Evolutionary conservation across 176 grass and related monocot genomes (phyloP).

Genomic region (Rhynchospora tenuis): DNA sequence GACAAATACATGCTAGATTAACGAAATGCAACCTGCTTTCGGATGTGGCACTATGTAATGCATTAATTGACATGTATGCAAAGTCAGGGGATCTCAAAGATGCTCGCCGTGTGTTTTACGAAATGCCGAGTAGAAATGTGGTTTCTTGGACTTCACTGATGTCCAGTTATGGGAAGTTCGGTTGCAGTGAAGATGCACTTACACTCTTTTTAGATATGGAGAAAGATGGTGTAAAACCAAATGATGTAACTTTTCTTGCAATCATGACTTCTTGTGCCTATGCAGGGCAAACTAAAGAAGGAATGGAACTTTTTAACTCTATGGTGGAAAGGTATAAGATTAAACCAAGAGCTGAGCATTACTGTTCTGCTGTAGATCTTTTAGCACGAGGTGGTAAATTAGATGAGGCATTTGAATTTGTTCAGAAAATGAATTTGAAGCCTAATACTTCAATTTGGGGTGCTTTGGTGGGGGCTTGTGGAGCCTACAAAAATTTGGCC

Average conservation of each 20-base stretch:
- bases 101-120: conserved; percentile 57
- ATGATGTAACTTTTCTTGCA: conserved; percentile 81
- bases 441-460: conserved; percentile 58
- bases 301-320: conserved; percentile 56
- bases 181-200: conserved; percentile 44
- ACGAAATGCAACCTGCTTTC: conserved; percentile 37
- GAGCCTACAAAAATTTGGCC: conserved; percentile 40
- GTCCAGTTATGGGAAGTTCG: conserved; percentile 54
- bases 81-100: conserved; percentile 59
- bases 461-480: conserved; percentile 75
- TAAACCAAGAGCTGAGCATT: conserved; percentile 69
- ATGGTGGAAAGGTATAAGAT: conserved; percentile 73
- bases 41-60: conserved; percentile 58
- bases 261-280: conserved; percentile 64
- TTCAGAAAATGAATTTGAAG: conserved; percentile 34
- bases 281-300: conserved; percentile 46
- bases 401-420: conserved; percentile 61
- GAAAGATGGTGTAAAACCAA: conserved; percentile 65
- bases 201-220: conserved; percentile 69
- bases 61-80: conserved; percentile 86
- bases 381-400: conserved; percentile 66
- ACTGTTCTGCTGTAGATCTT: conserved; percentile 70
- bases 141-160: conserved; percentile 92
- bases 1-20: conserved; percentile 63
- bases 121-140: conserved; percentile 71